Percentiles rank a stretch among this genome's conserved stretches.
Evolutionary conservation across 2,329 filamentous ascomycete species (phyloP).

Genomic region (Penicillium sp.): DNA sequence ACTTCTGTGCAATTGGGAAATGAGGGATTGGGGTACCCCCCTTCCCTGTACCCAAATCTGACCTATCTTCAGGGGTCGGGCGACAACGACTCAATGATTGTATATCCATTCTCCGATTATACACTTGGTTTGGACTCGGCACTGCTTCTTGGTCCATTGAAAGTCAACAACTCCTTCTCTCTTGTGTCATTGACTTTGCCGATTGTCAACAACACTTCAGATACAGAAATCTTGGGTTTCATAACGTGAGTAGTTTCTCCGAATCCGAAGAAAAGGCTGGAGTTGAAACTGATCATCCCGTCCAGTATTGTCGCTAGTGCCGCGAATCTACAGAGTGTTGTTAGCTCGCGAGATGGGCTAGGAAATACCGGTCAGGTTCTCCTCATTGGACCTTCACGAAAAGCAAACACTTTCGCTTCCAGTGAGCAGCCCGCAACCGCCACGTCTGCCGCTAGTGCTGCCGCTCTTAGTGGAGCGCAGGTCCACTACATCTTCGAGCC

Average conservation of each 20-base stretch:
- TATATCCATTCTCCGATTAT: slow-evolving; percentile 43
- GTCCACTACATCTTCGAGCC: slow-evolving; percentile 66
- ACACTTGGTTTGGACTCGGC: slow-evolving; percentile 51
- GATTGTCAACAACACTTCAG: slow-evolving; percentile 65
- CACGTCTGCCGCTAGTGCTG: slow-evolving; percentile 36
- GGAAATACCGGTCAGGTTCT: slow-evolving; percentile 69
- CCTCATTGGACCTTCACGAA: slow-evolving; percentile 65
- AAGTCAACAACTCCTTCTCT: slow-evolving; percentile 70
- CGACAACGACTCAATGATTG: slow-evolving; percentile 31
- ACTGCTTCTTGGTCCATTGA: slow-evolving; percentile 74
- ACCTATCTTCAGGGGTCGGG: slow-evolving; percentile 54
- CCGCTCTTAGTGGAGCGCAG: slow-evolving; percentile 31
- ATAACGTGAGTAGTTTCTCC: slow-evolving; percentile 73
- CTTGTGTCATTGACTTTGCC: slow-evolving; percentile 80
- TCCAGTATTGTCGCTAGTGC: slow-evolving; percentile 54
- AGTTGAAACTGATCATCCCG: neutral
- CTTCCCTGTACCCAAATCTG: slow-evolving; percentile 74
- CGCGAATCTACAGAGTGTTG: slow-evolving; percentile 43
- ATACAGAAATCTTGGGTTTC: slow-evolving; percentile 71
- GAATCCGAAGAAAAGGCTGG: slow-evolving; percentile 47
- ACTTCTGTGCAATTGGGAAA: slow-evolving; percentile 62
- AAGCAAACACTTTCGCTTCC: slow-evolving; percentile 63
- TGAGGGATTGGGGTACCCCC: slow-evolving; percentile 65
- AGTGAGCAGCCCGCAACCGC: slow-evolving; percentile 19
- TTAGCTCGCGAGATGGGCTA: slow-evolving; percentile 47